phyloP scores from a whole-genome alignment of 257 asterid species.

The Fraxinus cuspidata region DNA sequence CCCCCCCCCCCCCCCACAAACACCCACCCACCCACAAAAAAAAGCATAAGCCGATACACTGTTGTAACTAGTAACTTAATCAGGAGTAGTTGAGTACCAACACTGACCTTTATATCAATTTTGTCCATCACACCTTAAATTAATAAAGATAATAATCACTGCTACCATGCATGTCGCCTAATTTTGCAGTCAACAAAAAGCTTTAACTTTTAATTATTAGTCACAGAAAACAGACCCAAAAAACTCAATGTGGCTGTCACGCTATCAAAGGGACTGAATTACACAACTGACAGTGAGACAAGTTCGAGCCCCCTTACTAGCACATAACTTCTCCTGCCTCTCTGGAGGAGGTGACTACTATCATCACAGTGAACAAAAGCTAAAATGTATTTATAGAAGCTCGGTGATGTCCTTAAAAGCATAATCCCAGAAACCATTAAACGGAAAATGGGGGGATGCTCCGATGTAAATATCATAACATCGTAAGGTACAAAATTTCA shows the following conservation, averaged over 20 bases:
- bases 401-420: not conserved
- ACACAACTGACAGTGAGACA: not conserved
- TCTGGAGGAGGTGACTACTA: not conserved
- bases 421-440: conserved; percentile 5
- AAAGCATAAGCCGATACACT: not conserved
- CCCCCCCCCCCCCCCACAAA: not conserved
- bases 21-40: too few species aligned
- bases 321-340: not conserved
- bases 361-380: not conserved
- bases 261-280: not conserved
- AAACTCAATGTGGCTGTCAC: not conserved
- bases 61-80: not conserved
- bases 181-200: not conserved
- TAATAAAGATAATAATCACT: not conserved
- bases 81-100: not conserved
- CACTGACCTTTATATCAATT: not conserved
- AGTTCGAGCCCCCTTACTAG: not conserved
- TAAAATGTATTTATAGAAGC: not conserved
- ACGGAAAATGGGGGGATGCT: not conserved
- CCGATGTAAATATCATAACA: not conserved
- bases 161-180: not conserved
- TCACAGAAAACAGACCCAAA: not conserved
- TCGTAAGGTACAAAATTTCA: not conserved
- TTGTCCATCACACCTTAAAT: not conserved
- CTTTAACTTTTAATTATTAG: too few species aligned